phyloP scores from a whole-genome alignment of 208 protist species.

The Leptomonas seymouri region DNA sequence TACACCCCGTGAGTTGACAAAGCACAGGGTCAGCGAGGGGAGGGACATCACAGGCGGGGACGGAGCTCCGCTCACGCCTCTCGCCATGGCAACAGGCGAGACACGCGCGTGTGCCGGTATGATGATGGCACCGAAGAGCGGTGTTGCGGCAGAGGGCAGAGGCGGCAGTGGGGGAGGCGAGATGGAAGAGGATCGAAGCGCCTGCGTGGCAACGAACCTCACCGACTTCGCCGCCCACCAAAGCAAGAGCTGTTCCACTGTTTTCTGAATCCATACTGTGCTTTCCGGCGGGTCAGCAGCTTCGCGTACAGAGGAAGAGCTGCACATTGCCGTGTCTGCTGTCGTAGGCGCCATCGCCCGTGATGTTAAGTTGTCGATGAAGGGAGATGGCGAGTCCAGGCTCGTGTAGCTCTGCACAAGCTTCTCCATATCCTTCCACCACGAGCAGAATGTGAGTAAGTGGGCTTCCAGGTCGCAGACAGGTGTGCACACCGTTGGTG shows the following conservation, averaged over 20 bases:
- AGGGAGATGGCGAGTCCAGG: not conserved
- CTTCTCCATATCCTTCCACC: slow-evolving; percentile 12
- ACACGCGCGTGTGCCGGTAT: slow-evolving; percentile 12
- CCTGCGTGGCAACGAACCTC: not conserved
- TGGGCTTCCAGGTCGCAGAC: slow-evolving; percentile 3
- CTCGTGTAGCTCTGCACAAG: not conserved
- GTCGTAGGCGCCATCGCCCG: not conserved
- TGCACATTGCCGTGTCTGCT: not conserved
- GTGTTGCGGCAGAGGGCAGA: slow-evolving; percentile 11
- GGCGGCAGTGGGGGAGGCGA: not conserved
- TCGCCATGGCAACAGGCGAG: not conserved
- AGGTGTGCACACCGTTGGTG: not conserved
- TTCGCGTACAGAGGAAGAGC: not conserved
- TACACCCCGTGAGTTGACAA: slow-evolving; percentile 29
- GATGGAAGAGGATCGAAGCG: not conserved
- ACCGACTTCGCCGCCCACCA: slow-evolving; percentile 18
- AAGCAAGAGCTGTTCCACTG: slow-evolving; percentile 6
- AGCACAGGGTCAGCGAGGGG: slow-evolving; percentile 24
- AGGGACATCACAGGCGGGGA: not conserved
- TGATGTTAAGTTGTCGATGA: not conserved
- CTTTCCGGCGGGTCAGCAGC: not conserved
- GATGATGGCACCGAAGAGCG: slow-evolving; percentile 30
- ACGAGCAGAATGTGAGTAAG: slow-evolving; percentile 4
- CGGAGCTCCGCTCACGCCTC: not conserved
- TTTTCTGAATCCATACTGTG: not conserved